Percentiles rank a stretch among this genome's conserved stretches.
Conservation (phyloP, 2,329 filamentous ascomycete genomes). For the Fusarium tanahbumbuense region DNA sequence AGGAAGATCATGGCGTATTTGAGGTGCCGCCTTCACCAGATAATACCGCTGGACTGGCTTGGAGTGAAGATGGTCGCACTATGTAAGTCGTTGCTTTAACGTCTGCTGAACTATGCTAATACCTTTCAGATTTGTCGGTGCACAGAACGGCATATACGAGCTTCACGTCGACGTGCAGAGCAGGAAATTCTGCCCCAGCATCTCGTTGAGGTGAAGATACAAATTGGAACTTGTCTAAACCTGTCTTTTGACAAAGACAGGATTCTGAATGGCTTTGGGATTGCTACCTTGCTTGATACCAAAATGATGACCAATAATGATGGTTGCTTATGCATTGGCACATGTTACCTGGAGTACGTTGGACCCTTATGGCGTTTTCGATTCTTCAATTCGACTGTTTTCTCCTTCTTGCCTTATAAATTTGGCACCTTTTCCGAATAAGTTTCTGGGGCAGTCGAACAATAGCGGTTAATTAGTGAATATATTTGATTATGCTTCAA, state of each 20-base stretch:
- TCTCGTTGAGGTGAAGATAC: constrained; percentile 61
- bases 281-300: constrained; percentile 23
- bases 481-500: background rate
- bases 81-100: constrained; percentile 60
- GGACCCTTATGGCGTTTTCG: constrained; percentile 29
- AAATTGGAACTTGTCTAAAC: background rate
- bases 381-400: constrained; percentile 11
- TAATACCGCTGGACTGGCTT: constrained; percentile 71
- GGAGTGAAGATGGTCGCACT: constrained; percentile 70
- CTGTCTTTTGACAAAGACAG: constrained; percentile 14
- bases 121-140: constrained; percentile 66
- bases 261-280: constrained; percentile 10
- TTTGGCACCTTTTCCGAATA: constrained; percentile 12
- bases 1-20: constrained; percentile 58
- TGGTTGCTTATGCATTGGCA: constrained; percentile 37
- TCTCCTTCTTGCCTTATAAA: constrained; percentile 29
- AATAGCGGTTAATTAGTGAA: background rate
- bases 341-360: constrained; percentile 38
- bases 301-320: constrained; percentile 43
- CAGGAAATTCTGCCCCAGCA: constrained; percentile 69
- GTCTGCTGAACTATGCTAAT: constrained; percentile 28
- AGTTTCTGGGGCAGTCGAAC: background rate
- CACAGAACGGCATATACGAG: constrained; percentile 81
- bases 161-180: constrained; percentile 72
- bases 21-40: constrained; percentile 61